Evolutionary conservation across 345 rosid genomes (phyloP).

Genomic region (Geranium brycei): DNA sequence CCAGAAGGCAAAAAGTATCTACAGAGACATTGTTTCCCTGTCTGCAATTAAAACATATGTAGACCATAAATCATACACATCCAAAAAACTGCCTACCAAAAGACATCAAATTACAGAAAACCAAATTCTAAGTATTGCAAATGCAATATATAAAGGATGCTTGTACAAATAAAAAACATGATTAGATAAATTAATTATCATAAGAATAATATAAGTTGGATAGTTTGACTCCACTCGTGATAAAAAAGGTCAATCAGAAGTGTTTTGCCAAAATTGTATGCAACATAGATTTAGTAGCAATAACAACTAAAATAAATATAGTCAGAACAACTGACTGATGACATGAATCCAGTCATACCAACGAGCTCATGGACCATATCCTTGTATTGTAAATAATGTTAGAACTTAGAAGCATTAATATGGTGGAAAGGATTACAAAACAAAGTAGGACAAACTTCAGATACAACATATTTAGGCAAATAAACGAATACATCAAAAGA

Average conservation of each 20-base stretch:
- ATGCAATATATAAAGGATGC: background rate
- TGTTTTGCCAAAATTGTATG: background rate
- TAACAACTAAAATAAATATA: background rate
- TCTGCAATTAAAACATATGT: conserved; percentile 36
- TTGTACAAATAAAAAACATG: no score
- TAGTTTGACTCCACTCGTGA: background rate
- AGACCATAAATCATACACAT: conserved; percentile 2
- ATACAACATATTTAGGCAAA: no score
- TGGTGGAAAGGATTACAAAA: background rate
- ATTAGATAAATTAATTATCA: background rate
- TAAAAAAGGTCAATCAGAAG: background rate
- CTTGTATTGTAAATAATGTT: background rate
- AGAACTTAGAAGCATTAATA: background rate
- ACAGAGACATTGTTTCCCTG: conserved; percentile 87
- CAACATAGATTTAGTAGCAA: background rate
- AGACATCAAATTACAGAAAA: background rate
- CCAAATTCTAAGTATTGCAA: background rate
- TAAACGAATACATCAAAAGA: no score
- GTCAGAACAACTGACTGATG: background rate
- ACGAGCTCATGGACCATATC: background rate
- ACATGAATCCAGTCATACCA: background rate
- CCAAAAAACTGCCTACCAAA: background rate
- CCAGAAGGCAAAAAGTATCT: conserved; percentile 56
- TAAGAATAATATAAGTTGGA: background rate
- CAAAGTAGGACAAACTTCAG: no score